These are phyloP conservation scores for Mesembryanthemum crystallinum DNA, from an alignment of 148 eudicot species.

Conservation along the genomic window DNA sequence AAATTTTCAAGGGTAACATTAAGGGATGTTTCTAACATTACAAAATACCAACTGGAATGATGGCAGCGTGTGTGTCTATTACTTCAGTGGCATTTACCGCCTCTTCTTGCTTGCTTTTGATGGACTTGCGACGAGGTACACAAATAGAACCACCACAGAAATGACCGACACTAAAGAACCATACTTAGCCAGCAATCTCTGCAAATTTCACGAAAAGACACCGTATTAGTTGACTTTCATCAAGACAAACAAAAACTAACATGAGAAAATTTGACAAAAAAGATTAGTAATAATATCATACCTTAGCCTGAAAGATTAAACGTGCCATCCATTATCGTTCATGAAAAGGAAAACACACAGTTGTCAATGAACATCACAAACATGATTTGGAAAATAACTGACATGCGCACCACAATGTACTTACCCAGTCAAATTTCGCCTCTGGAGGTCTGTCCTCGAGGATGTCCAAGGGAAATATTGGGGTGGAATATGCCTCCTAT, in stretches of 20 bases:
- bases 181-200: slow-evolving; percentile 81
- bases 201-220: slow-evolving; percentile 25
- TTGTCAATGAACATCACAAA: slow-evolving; percentile 24
- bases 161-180: slow-evolving; percentile 76
- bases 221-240: not conserved
- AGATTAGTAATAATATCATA: slow-evolving; percentile 22
- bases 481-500: slow-evolving; percentile 85
- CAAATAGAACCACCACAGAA: slow-evolving; percentile 57
- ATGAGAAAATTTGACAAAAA: not conserved
- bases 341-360: slow-evolving; percentile 22
- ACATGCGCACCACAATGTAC: slow-evolving; percentile 10
- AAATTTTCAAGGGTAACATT: not conserved
- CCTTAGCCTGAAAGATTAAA: slow-evolving; percentile 60
- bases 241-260: not conserved
- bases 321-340: slow-evolving; percentile 25
- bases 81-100: slow-evolving; percentile 38
- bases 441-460: slow-evolving; percentile 78
- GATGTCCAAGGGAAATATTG: slow-evolving; percentile 68
- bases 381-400: not conserved
- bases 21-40: slow-evolving; percentile 24
- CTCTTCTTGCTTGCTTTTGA: slow-evolving; percentile 81
- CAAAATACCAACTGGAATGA: slow-evolving; percentile 16
- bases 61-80: not conserved
- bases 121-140: slow-evolving; percentile 71
- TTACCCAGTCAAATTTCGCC: slow-evolving; percentile 70